These are phyloP conservation scores for Moesziomyces sp. DNA, from an alignment of 1,284 basidiomycete species.

Conservation along the genomic window DNA sequence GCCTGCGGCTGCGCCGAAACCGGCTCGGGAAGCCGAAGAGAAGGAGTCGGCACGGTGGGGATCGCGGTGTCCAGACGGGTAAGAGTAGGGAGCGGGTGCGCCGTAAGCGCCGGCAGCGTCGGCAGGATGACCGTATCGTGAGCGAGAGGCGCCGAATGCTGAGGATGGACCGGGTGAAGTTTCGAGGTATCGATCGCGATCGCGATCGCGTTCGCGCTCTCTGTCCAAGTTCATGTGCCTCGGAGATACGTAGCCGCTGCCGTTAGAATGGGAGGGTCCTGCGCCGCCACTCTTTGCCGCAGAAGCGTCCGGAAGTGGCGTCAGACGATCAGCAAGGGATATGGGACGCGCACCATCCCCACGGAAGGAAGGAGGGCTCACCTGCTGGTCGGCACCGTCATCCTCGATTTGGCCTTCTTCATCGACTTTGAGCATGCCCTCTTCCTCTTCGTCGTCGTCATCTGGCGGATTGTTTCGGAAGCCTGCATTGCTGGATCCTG, in stretches of 20 bases:
- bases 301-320: constrained; percentile 21
- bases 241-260: constrained; percentile 26
- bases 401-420: constrained; percentile 53
- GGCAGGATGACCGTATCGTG: constrained; percentile 22
- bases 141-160: constrained; percentile 27
- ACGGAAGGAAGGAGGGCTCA: constrained; percentile 29
- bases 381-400: constrained; percentile 26
- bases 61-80: constrained; percentile 29
- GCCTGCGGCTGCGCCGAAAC: constrained; percentile 10
- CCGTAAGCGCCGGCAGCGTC: constrained; percentile 22
- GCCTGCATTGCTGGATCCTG: constrained; percentile 8
- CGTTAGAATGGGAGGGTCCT: constrained; percentile 15
- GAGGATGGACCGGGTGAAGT: constrained; percentile 38
- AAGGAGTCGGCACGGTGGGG: constrained; percentile 22
- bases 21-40: constrained; percentile 14
- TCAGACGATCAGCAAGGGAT: constrained; percentile 38
- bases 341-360: constrained; percentile 10
- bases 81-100: constrained; percentile 29
- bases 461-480: neutral
- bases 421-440: constrained; percentile 47
- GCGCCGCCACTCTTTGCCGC: constrained; percentile 9
- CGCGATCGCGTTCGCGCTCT: constrained; percentile 31
- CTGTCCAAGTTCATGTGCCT: constrained; percentile 24
- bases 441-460: constrained; percentile 48
- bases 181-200: constrained; percentile 35